Evolutionary conservation across 805 yeast genomes (phyloP), one percentile per base, ranked within the genome.

Genomic region (Saturnispora saitoi): DNA sequence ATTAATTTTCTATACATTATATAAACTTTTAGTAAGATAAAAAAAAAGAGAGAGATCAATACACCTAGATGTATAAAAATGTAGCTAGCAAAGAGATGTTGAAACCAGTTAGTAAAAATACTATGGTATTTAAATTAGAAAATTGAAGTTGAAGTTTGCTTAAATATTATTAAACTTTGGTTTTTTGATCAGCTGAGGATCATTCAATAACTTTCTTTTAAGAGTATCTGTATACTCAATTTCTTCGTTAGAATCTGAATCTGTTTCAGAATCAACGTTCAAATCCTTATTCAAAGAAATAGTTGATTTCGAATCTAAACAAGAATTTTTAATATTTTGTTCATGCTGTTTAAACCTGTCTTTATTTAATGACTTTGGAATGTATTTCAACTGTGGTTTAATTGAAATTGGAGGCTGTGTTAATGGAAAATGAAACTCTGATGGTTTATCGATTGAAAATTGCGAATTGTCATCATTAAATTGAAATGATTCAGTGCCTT

Each of bases 341-440:
- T 19, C 22, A 10, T 19, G 20, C 14, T 30, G 37, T 29, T 17
- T 2, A 8, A 12, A 4, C 11, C 17, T n/a, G 4, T 19, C 22
- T 17, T 29, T 29, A 34, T 28, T 28, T 26, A 12, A n/a, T 32
- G 10, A 28, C 26, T 26, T 39, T n/a, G 30, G 42, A 14, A 42
- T 22, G 14, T 47, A 28, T 28, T 47, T 41, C 17, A 40, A 8
- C 4, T 40, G 39, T 2, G 34, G 41, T 8, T 24, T 40, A 31
- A 54, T 40, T 38, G 57, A 37, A 38, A 57, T 37, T 9, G 58
- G 62, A 5, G 51, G 32, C 28, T 49, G 42, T 9, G 62, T 43
- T 4, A 49, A 56, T 10, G 68, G 69, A 48, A 65, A 65, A 15
- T 60, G 61, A 48, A 53, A 58, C 10, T 57, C 55, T 1, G 62